phyloP scores from a whole-genome alignment of 257 asterid species.

The Fraxinus anomala region DNA sequence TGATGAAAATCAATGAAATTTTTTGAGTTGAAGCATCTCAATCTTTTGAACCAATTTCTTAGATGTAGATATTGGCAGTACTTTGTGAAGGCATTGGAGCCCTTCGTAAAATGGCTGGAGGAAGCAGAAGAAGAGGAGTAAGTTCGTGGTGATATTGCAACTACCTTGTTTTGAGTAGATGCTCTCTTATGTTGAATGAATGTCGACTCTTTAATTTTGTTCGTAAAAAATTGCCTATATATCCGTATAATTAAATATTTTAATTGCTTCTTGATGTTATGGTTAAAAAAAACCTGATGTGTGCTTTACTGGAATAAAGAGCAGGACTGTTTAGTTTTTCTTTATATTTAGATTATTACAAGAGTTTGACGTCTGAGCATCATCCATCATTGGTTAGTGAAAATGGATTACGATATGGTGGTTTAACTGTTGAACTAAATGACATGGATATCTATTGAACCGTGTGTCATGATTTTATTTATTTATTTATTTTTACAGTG shows the following conservation, averaged over 20 bases:
- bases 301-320: background rate
- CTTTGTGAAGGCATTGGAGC: slow-evolving; percentile 94
- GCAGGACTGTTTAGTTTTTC: background rate
- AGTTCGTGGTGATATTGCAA: slow-evolving; percentile 10
- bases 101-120: slow-evolving; percentile 94
- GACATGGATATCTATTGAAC: too few species aligned
- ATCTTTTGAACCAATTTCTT: too few species aligned
- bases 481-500: too few species aligned
- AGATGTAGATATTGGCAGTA: too few species aligned
- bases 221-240: background rate
- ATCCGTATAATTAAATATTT: background rate
- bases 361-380: too few species aligned
- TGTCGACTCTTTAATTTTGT: background rate
- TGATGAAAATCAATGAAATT: too few species aligned
- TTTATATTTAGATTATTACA: too few species aligned
- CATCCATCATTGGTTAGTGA: too few species aligned
- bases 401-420: too few species aligned
- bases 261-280: background rate
- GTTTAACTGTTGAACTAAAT: too few species aligned
- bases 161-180: background rate
- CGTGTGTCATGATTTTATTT: too few species aligned
- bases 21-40: too few species aligned
- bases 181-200: background rate
- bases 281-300: background rate
- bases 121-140: slow-evolving; percentile 98